These are phyloP conservation scores for Elaphomyces granulatus DNA, from an alignment of 495 filamentous ascomycete genomes.

Conservation along the genomic window DNA sequence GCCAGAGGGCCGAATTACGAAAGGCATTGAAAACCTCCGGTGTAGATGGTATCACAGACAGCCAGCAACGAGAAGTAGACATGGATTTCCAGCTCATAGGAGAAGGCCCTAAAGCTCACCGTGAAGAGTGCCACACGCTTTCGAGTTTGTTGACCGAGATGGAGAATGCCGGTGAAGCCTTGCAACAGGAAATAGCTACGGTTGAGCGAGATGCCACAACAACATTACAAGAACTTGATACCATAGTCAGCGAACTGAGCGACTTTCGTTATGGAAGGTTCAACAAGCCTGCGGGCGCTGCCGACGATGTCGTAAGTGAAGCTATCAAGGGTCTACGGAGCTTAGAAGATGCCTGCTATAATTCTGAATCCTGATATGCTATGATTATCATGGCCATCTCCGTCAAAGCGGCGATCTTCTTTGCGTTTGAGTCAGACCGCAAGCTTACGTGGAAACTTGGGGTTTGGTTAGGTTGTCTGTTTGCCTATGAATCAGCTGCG, in stretches of 20 bases:
- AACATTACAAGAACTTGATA: conserved; percentile 45
- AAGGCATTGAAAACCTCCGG: conserved; percentile 39
- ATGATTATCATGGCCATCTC: too few relatives aligned
- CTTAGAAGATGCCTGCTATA: conserved; percentile 49
- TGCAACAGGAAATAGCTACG: conserved; percentile 50
- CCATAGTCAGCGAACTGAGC: conserved; percentile 56
- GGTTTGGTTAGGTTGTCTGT: too few relatives aligned
- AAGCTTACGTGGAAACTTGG: too few relatives aligned
- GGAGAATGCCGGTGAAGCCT: conserved; percentile 45
- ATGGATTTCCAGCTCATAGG: conserved; percentile 61
- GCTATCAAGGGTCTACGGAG: conserved; percentile 35
- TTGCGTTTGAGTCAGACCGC: too few relatives aligned
- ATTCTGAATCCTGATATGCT: too few relatives aligned
- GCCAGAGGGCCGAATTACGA: conserved; percentile 45
- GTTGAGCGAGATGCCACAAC: conserved; percentile 49
- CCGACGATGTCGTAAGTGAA: conserved; percentile 48
- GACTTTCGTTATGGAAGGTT: conserved; percentile 73
- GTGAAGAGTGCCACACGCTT: conserved; percentile 40
- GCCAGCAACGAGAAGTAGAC: conserved; percentile 58
- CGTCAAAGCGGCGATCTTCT: too few relatives aligned
- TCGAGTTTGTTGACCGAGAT: conserved; percentile 51
- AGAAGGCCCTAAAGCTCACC: conserved; percentile 25
- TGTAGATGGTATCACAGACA: conserved; percentile 33
- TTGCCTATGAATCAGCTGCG: too few relatives aligned
- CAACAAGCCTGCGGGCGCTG: conserved; percentile 39